Evolutionary conservation across 192 early-diverging fungal species (phyloP), one percentile per base, ranked within the genome.

Genomic region (Cladochytrium replicatum): DNA sequence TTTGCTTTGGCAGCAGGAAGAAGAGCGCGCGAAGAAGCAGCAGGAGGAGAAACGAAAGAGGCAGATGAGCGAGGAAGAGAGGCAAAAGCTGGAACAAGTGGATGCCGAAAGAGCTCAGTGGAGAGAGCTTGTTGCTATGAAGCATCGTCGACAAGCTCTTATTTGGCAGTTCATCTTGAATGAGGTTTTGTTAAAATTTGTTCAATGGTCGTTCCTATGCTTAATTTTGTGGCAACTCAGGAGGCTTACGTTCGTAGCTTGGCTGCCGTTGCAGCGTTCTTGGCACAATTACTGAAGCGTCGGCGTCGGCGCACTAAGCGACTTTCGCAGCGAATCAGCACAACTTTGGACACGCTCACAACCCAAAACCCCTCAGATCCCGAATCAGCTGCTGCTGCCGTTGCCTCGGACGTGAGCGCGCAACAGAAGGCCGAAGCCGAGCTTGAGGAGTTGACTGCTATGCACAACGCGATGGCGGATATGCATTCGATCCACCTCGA

Each of bases 211-310:
- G 13, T 15, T 6, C 32, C 46, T 42, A 15, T 15, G 4, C 41
- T 44, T 32, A 15, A 31, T 60, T 15, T 28, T 17, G n/a, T n/a
- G n/a, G 11, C 43, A n/a, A 60, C 9, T 30, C 50, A 65, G 64
- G 61, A 67, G 58, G 13, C 30, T 2, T 50, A 64, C 29, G 28
- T 52, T 31, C 31, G 29, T 13, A 64, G 59, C 41, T 43, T 64
- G 15, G 6, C 48, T 7, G n/a, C 45, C 19, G 24, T 64, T 24
- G n/a, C 41, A 13, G 45, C 30, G n/a, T 67, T 40, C 43, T 48
- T 58, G 24, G 29, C 60, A 4, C 42, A 47, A 17, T 40, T 57
- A 1, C 9, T 46, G 19, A 45, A 53, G 21, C 57, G 50, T 11
- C 61, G 61, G 4, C 42, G 49, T 5, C 61, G 55, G 17, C 50